A percentile compares a stretch with the other conserved stretches of the same genome.
These are phyloP conservation scores for Allantophomopsis lycopodina DNA, from an alignment of 2,329 filamentous ascomycete genomes.

Conservation along the genomic window DNA sequence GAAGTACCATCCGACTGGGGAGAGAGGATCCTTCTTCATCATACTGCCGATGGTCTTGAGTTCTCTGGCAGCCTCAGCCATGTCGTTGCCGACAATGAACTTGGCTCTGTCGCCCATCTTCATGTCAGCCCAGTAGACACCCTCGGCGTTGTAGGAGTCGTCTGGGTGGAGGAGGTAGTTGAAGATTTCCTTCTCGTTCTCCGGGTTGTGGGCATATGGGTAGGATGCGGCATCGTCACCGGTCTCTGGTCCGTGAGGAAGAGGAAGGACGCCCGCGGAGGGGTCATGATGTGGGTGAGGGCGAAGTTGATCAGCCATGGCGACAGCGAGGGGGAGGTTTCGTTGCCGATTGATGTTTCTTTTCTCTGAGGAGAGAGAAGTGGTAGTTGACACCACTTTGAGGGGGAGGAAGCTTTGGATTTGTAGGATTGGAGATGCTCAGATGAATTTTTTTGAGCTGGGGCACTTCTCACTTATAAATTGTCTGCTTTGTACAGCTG, in stretches of 20 bases:
- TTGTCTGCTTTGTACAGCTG: too few relatives aligned
- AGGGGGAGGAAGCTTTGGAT: neutral
- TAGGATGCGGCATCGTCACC: constrained; percentile 12
- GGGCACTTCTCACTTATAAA: too few relatives aligned
- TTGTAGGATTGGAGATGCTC: too few relatives aligned
- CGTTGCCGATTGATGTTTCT: neutral
- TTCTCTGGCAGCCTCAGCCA: constrained; percentile 55
- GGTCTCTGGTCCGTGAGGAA: constrained; percentile 18
- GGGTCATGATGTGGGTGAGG: constrained; percentile 14
- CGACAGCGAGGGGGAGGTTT: neutral
- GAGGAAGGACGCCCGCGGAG: constrained; percentile 10
- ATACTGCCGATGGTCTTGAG: constrained; percentile 54
- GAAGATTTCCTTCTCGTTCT: constrained; percentile 48
- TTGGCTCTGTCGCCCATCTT: constrained; percentile 52
- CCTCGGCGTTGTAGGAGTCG: constrained; percentile 72
- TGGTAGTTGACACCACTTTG: neutral
- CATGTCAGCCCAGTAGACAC: constrained; percentile 89
- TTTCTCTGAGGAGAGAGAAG: too few relatives aligned
- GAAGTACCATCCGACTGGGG: constrained; percentile 76
- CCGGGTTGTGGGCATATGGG: constrained; percentile 5
- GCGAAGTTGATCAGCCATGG: constrained; percentile 11
- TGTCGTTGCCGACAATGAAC: constrained; percentile 67
- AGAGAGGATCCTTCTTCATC: constrained; percentile 77
- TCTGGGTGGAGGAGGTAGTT: constrained; percentile 72
- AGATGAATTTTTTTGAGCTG: too few relatives aligned